Conservation (phyloP, 2,329 filamentous ascomycete genomes). For the Stylonectria norvegica region DNA sequence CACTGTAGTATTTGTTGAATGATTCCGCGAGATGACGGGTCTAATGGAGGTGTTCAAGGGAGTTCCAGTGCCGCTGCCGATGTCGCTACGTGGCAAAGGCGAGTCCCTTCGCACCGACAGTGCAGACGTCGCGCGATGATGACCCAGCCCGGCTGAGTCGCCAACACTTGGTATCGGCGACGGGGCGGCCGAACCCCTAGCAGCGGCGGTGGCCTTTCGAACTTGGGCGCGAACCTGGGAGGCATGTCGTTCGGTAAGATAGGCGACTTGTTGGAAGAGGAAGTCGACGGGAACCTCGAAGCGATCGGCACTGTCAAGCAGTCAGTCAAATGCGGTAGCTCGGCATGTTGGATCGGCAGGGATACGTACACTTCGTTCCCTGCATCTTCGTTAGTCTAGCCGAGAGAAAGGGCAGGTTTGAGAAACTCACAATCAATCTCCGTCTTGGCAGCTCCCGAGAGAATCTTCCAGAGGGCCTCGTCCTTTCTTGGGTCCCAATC, state of each 20-base stretch:
- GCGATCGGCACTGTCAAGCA: slow-evolving; percentile 55
- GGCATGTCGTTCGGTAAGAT: slow-evolving; percentile 87
- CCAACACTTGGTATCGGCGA: slow-evolving; percentile 54
- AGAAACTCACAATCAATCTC: slow-evolving; percentile 77
- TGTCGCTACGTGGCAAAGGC: slow-evolving; percentile 48
- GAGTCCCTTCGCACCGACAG: slow-evolving; percentile 58
- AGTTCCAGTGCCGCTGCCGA: slow-evolving; percentile 40
- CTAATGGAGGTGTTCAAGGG: slow-evolving; percentile 42
- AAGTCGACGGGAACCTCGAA: slow-evolving; percentile 88
- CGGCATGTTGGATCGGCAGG: slow-evolving; percentile 15
- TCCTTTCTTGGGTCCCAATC: slow-evolving; percentile 89
- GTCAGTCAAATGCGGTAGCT: slow-evolving; percentile 20
- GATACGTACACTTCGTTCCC: slow-evolving; percentile 76
- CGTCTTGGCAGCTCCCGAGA: slow-evolving; percentile 76
- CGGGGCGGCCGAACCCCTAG: slow-evolving; percentile 53
- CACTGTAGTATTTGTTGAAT: slow-evolving; percentile 45
- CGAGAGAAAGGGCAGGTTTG: slow-evolving; percentile 1
- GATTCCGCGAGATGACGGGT: slow-evolving; percentile 45
- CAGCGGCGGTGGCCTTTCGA: slow-evolving; percentile 64
- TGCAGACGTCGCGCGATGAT: slow-evolving; percentile 47
- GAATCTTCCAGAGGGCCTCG: slow-evolving; percentile 81
- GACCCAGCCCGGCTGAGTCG: slow-evolving; percentile 39
- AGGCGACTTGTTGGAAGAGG: slow-evolving; percentile 87
- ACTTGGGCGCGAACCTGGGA: slow-evolving; percentile 89
- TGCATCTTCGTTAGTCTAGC: slow-evolving; percentile 35